phyloP scores from a whole-genome alignment of 768 basidiomycete species.

The Roridomyces roridus region DNA sequence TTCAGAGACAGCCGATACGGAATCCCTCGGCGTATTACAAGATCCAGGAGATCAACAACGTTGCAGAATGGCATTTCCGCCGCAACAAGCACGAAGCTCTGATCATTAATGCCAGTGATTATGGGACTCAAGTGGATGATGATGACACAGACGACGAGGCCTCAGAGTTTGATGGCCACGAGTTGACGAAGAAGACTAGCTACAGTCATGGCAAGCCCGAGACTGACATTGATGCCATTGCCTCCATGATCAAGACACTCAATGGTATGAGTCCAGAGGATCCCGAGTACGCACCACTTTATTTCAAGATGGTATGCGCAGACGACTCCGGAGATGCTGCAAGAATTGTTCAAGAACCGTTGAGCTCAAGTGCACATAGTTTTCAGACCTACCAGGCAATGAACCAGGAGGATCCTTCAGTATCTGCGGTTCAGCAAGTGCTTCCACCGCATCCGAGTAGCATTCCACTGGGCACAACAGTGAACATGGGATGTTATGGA shows the following conservation, averaged over 20 bases:
- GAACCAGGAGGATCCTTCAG: too few species aligned
- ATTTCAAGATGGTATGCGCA: neutral
- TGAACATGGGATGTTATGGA: neutral
- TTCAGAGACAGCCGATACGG: neutral
- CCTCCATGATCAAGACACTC: neutral
- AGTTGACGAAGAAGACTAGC: too few species aligned
- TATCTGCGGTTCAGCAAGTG: too few species aligned
- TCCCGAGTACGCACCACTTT: slow-evolving; percentile 4
- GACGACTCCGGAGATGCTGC: neutral
- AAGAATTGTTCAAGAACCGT: neutral
- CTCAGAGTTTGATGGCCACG: too few species aligned
- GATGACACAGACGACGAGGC: neutral
- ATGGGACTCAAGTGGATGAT: too few species aligned
- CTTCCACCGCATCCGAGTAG: neutral
- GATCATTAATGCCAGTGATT: too few species aligned
- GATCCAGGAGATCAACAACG: neutral
- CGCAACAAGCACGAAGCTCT: too few species aligned
- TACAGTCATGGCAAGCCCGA: too few species aligned
- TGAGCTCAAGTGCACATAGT: too few species aligned
- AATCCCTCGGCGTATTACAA: neutral
- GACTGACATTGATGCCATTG: too few species aligned
- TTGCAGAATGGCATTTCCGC: neutral
- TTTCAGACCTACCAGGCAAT: too few species aligned
- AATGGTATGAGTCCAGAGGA: neutral
- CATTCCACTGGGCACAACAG: neutral